Base-by-base conservation (phyloP, 2,329 filamentous ascomycete species). In the Diaporthe batatas region DNA sequence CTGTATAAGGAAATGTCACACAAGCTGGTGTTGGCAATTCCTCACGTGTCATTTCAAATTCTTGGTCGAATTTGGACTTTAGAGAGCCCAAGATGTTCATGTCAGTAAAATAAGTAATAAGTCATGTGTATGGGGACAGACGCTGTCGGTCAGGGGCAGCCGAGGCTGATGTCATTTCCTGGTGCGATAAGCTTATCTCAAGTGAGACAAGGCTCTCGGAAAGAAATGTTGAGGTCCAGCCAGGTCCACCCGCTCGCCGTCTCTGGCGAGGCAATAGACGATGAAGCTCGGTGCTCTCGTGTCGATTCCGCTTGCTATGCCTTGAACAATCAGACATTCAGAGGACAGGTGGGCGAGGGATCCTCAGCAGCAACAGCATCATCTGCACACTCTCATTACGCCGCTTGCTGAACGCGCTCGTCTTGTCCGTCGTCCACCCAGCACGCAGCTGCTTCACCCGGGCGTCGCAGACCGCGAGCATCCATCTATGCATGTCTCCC, bases 401-500 rank as follows among this genome's bases (percentile, higher is more conserved):
- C 32, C 29, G 23, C 18, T 25, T 25, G 21, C 62, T 21, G 62
- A 21, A 23, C 4, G 62, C 4, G 47, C 47, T 23, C 42, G 8
- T 14, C 49, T 51, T 25, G 3, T 6, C 32, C 12, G 32, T 32
- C 34, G 14, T 42, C 21, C 2, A 6, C 16, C 32, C 16, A 51
- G 18, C 57, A 51, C 23, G 57, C 16, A 54, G 44, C 34, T 51
- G 62, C 55, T 23, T 62, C 23, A 39, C n/a, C 6, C 32, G 14
- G 47, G 3, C 44, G 18, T 18, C 49, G 34, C 47, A 59, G 23
- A 32, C 16, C 47, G 44, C n/a, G 57, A 29, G 55, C 11, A 53
- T 29, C 49, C 11, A 44, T 29, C 49, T 54, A 82, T 86, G 84
- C 79, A 85, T 86, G 84, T 84, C 84, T 78, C 78, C 78, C 77